These are phyloP conservation scores for Cytidiella melzeri DNA, from an alignment of 768 basidiomycete species.

Conservation along the genomic window DNA sequence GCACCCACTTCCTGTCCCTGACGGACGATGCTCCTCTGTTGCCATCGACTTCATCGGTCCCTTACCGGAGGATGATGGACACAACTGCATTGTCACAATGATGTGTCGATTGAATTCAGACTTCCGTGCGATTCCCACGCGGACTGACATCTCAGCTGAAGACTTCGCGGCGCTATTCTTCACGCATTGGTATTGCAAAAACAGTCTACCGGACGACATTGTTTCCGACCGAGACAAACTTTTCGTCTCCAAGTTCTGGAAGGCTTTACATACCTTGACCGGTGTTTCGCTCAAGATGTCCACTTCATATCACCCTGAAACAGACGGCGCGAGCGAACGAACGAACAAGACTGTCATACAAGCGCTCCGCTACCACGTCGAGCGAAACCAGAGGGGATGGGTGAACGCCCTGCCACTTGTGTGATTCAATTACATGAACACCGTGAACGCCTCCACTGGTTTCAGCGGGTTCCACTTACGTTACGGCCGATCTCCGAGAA, in stretches of 20 bases:
- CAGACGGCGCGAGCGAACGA: slow-evolving; percentile 28
- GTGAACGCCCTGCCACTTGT: slow-evolving; percentile 7
- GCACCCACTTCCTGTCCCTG: slow-evolving; percentile 16
- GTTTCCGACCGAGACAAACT: slow-evolving; percentile 26
- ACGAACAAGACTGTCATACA: slow-evolving; percentile 19
- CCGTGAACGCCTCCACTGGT: slow-evolving; percentile 16
- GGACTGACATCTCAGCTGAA: slow-evolving; percentile 10
- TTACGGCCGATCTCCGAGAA: slow-evolving; percentile 10
- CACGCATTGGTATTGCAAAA: slow-evolving; percentile 24
- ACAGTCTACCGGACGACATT: slow-evolving; percentile 27
- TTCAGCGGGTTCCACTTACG: slow-evolving; percentile 18
- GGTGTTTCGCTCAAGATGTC: slow-evolving; percentile 24
- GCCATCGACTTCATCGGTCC: slow-evolving; percentile 29
- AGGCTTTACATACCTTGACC: slow-evolving; percentile 14
- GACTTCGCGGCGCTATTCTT: slow-evolving; percentile 21
- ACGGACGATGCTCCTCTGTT: slow-evolving; percentile 15
- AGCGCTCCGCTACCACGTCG: slow-evolving; percentile 14
- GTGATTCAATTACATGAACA: slow-evolving; percentile 19
- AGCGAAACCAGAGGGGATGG: slow-evolving; percentile 17
- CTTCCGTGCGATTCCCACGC: slow-evolving; percentile 9
- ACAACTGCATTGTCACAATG: slow-evolving; percentile 20
- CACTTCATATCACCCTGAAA: slow-evolving; percentile 29
- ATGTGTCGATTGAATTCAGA: slow-evolving; percentile 18
- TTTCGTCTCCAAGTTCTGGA: slow-evolving; percentile 29
- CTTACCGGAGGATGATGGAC: slow-evolving; percentile 20